phyloP scores from a whole-genome alignment of 805 yeast species.

The Suhomyces vadensis region DNA sequence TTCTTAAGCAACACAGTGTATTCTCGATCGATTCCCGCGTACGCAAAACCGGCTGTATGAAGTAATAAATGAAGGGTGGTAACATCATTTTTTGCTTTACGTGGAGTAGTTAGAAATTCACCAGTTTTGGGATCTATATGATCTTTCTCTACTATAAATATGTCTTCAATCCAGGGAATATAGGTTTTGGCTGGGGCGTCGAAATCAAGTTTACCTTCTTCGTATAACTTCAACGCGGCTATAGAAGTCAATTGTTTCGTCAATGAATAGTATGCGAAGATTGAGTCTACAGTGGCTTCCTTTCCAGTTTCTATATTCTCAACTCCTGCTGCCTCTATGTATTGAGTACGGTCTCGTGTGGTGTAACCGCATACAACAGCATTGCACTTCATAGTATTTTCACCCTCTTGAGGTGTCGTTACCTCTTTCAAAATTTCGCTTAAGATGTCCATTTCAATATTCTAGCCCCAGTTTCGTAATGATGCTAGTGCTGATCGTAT shows the following conservation, averaged over 20 bases:
- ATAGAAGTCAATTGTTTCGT: slow-evolving; percentile 37
- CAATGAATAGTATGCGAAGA: slow-evolving; percentile 28
- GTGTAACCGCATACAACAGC: slow-evolving; percentile 34
- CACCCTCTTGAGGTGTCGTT: slow-evolving; percentile 8
- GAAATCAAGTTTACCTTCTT: slow-evolving; percentile 31
- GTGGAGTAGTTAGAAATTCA: slow-evolving; percentile 21
- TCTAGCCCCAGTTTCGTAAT: too few species aligned
- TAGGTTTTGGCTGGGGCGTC: slow-evolving; percentile 36
- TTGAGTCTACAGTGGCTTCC: slow-evolving; percentile 18
- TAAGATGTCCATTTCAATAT: too few species aligned
- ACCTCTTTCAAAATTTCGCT: background rate
- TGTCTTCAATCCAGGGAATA: slow-evolving; percentile 32
- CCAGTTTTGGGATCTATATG: slow-evolving; percentile 27
- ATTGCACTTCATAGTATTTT: slow-evolving; percentile 6
- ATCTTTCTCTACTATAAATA: slow-evolving; percentile 30
- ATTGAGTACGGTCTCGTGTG: slow-evolving; percentile 20
- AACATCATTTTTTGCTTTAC: slow-evolving; percentile 23
- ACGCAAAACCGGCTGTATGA: slow-evolving; percentile 32
- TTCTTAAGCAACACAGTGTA: slow-evolving; percentile 14
- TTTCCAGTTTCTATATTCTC: slow-evolving; percentile 18
- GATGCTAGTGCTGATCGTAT: too few species aligned
- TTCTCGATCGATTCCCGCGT: slow-evolving; percentile 17
- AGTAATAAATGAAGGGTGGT: slow-evolving; percentile 31
- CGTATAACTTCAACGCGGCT: slow-evolving; percentile 36
- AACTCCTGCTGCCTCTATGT: slow-evolving; percentile 25